Base-by-base conservation (phyloP, 1,139 yeast genomes). In the Sugiyamaella novakii region DNA sequence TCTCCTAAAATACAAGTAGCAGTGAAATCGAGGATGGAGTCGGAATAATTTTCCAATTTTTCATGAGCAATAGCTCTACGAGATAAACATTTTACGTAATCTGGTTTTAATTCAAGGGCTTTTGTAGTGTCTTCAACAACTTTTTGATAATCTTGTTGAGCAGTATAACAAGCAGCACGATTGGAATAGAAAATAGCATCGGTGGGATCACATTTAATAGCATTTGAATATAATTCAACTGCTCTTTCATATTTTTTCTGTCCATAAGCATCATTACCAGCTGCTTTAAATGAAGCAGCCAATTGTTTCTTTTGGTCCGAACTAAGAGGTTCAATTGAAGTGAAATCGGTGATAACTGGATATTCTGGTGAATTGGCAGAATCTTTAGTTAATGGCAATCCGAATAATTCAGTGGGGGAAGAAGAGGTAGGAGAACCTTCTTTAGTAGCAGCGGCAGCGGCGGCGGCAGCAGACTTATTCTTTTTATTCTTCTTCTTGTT, bases 131-230 rank as follows among this genome's bases (percentile, higher is more conserved):
- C 96, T 59, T 82, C 87, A 57, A 94, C 78, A 40, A 89, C 96
- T 64, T 87, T 83, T 60, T 86, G 87, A 64, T 80, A 83, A 57
- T 89, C 80, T 53, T 82, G 80, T 59, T 87, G 75, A 15, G 95
- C 87, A 49, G 89, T 86, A 70, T 87, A 87, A 72, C 97, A 92
- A 15, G 98, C 98, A 21, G 97, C 89, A 71, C 96, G 80, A 74
- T 91, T 91, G 54, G 97, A 88, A 72, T 84, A 91, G 71, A 80
- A 92, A 37, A 91, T 86, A 12, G 97, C 91, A 68, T 92, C 97
- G 56, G 76, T 71, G 64, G 83, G 82, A 54, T 63, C 59, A 64
- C 88, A 76, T 54, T 76, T 68, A 60, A 94, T 75, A 11, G 98
- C 98, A 53, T 79, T 80, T 39, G 87, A 68, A 72, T 92, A 92